Evolutionary conservation across 2,329 filamentous ascomycete genomes (phyloP).

Genomic region (Stromatinia cepivora): DNA sequence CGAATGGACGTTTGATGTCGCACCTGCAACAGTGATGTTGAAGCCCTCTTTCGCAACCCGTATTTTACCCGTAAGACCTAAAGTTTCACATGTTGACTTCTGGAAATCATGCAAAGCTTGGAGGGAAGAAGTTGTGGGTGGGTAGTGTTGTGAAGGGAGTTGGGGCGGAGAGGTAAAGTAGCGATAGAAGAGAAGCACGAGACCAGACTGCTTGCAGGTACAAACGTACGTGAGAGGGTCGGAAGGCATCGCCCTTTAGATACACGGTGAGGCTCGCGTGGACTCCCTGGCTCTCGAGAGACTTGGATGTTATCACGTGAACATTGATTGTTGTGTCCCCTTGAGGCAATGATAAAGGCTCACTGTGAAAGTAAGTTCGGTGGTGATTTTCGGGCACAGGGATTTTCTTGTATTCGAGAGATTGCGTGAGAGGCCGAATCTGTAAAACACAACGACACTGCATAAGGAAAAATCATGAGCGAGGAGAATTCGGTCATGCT

Average conservation of each 20-base stretch:
- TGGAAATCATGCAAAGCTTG: conserved; percentile 34
- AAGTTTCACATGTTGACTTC: conserved; percentile 25
- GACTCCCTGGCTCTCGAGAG: not conserved
- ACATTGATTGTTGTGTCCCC: not conserved
- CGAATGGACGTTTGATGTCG: conserved; percentile 26
- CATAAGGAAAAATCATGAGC: not conserved
- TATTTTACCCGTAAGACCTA: conserved; percentile 38
- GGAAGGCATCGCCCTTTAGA: conserved; percentile 27
- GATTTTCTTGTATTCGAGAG: too few species aligned
- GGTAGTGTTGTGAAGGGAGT: conserved; percentile 26
- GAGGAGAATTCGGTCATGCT: not conserved
- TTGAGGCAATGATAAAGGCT: not conserved
- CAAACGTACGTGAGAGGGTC: conserved; percentile 40
- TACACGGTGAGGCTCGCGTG: not conserved
- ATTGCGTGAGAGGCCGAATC: not conserved
- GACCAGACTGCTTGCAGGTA: conserved; percentile 34
- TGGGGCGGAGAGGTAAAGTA: conserved; percentile 37
- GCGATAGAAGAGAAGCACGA: conserved; percentile 41
- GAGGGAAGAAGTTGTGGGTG: conserved; percentile 24
- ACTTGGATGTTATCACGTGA: not conserved
- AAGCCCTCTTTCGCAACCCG: conserved; percentile 40
- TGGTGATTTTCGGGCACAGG: fast-evolving
- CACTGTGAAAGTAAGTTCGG: not conserved
- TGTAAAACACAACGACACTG: not conserved
- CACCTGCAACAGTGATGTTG: conserved; percentile 41